Conservation (phyloP, 768 basidiomycete genomes). For the Lyophyllum shimeji region DNA sequence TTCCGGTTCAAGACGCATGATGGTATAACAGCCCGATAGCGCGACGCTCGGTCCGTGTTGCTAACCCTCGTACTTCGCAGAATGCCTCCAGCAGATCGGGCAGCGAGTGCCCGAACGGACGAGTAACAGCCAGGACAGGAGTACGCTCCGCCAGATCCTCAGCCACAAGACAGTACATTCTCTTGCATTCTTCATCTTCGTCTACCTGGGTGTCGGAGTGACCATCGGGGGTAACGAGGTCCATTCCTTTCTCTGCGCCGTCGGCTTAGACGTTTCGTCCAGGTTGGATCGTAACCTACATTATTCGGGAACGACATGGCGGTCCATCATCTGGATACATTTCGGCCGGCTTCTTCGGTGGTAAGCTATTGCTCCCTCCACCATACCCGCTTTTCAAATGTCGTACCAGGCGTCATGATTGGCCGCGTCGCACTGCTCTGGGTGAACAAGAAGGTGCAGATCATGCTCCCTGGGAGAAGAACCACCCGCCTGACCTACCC, state of each 20-base stretch:
- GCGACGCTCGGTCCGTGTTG: background rate
- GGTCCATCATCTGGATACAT: constrained; percentile 33
- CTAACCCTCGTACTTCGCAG: background rate
- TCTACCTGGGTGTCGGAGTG: constrained; percentile 73
- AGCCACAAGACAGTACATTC: constrained; percentile 53
- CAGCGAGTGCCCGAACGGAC: constrained; percentile 7
- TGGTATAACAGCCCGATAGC: constrained; percentile 36
- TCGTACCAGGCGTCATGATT: constrained; percentile 45
- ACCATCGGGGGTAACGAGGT: constrained; percentile 43
- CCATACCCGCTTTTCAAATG: background rate
- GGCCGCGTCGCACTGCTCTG: constrained; percentile 58
- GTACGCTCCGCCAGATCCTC: constrained; percentile 50
- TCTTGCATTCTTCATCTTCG: constrained; percentile 60
- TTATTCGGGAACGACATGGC: constrained; percentile 33
- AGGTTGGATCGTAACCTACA: constrained; percentile 76
- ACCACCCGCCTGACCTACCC: background rate
- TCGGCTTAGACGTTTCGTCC: background rate
- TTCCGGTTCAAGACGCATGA: constrained; percentile 73
- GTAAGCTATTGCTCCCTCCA: constrained; percentile 1
- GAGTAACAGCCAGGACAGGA: constrained; percentile 10
- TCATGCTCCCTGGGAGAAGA: background rate
- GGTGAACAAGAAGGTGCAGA: constrained; percentile 49
- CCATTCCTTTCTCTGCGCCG: background rate
- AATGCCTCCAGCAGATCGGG: background rate
- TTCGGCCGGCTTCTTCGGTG: constrained; percentile 26